Conservation (phyloP, 1,139 yeast species). For the Suhomyces terraborum region DNA sequence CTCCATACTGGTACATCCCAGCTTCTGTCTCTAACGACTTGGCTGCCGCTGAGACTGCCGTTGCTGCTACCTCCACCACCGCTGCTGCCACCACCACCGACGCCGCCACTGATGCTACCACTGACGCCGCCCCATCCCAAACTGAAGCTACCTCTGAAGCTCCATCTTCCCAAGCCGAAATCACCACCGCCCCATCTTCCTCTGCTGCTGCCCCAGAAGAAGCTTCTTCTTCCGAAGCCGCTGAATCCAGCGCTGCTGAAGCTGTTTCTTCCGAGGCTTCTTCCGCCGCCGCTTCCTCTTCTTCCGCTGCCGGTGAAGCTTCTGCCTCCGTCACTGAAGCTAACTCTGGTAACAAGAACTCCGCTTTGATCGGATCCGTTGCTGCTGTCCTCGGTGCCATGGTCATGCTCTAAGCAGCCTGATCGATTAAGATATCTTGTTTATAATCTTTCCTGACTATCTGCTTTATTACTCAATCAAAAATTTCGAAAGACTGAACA, state of each 20-base stretch:
- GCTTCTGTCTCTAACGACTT: slow-evolving; percentile 35
- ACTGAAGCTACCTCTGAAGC: too few species aligned
- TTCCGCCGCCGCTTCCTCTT: slow-evolving; percentile 17
- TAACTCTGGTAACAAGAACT: slow-evolving; percentile 15
- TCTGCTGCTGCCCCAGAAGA: slow-evolving; percentile 14
- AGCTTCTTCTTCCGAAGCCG: slow-evolving; percentile 16
- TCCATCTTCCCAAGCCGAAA: slow-evolving; percentile 16
- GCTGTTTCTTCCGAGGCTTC: slow-evolving; percentile 8
- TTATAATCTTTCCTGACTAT: too few species aligned
- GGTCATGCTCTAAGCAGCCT: slow-evolving; percentile 18
- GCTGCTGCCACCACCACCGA: too few species aligned
- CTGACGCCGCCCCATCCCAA: too few species aligned
- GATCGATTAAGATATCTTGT: too few species aligned
- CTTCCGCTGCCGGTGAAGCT: slow-evolving; percentile 16
- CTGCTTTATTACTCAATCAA: too few species aligned
- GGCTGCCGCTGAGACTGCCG: slow-evolving; percentile 24
- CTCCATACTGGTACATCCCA: slow-evolving; percentile 46
- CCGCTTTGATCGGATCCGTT: slow-evolving; percentile 16
- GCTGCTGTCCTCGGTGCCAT: slow-evolving; percentile 18
- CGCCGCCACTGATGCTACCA: too few species aligned
- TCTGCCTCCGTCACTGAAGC: slow-evolving; percentile 12
- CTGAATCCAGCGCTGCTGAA: neutral
- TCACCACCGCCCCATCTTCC: slow-evolving; percentile 9
- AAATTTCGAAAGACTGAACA: too few species aligned
- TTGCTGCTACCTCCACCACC: slow-evolving; percentile 8